Conservation (phyloP, 768 basidiomycete species). For the Floccularia luteovirens region DNA sequence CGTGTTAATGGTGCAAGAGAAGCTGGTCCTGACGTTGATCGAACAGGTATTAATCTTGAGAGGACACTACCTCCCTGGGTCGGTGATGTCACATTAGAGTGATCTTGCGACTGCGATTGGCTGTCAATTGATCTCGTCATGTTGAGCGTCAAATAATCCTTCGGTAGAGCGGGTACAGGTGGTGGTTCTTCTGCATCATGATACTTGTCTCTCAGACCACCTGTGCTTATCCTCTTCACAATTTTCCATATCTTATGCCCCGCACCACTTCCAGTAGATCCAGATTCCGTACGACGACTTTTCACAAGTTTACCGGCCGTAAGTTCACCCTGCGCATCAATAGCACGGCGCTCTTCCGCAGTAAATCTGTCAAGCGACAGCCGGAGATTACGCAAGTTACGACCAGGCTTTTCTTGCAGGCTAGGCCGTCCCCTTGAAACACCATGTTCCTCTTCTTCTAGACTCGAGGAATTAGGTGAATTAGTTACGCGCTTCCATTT, state of each 20-base stretch:
- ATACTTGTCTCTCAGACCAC: slow-evolving; percentile 54
- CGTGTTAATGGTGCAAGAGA: neutral
- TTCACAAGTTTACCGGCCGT: neutral
- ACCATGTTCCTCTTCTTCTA: slow-evolving; percentile 18
- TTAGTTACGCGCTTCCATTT: slow-evolving; percentile 21
- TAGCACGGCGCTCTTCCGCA: neutral
- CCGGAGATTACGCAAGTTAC: slow-evolving; percentile 17
- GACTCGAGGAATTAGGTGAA: slow-evolving; percentile 11
- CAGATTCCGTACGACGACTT: slow-evolving; percentile 2
- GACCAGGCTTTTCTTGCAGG: neutral
- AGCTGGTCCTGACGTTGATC: slow-evolving; percentile 10
- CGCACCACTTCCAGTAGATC: slow-evolving; percentile 3
- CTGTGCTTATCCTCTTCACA: slow-evolving; percentile 63
- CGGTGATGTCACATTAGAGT: neutral
- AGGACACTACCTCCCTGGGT: neutral
- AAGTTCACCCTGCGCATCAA: neutral
- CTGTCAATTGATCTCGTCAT: slow-evolving; percentile 1
- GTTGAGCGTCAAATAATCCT: slow-evolving; percentile 18
- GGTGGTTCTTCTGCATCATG: slow-evolving; percentile 25
- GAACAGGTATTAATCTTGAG: slow-evolving; percentile 14
- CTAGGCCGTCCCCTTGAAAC: slow-evolving; percentile 4
- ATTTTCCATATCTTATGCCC: slow-evolving; percentile 56
- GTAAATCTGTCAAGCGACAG: slow-evolving; percentile 24
- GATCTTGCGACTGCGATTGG: neutral
- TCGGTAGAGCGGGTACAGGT: slow-evolving; percentile 56